phyloP scores from a whole-genome alignment of 139 green algal species.

The Desmodesmus armatus region DNA sequence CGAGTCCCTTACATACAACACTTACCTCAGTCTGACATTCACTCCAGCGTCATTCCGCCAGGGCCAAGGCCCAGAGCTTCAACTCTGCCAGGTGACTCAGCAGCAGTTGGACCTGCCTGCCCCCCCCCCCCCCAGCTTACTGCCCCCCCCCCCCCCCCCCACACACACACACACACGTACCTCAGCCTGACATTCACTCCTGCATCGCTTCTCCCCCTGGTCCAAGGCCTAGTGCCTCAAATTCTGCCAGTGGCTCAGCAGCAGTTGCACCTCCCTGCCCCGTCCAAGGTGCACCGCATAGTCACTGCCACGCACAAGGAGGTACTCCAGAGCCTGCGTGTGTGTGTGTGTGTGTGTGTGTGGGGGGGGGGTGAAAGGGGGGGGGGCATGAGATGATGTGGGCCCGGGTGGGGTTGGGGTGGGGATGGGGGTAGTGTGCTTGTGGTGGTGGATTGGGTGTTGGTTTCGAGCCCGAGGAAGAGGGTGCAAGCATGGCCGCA shows the following conservation, averaged over 20 bases:
- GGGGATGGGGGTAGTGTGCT: no score
- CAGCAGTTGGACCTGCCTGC: no score
- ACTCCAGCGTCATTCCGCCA: slow-evolving; percentile 81
- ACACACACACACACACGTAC: slow-evolving; percentile 15
- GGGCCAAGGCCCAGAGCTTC: no score
- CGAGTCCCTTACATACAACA: not conserved
- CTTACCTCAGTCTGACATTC: slow-evolving; percentile 88
- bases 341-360: no score
- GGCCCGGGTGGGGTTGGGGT: no score
- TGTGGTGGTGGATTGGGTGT: no score
- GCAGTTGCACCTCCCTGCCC: slow-evolving; percentile 48
- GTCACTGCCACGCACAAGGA: slow-evolving; percentile 72
- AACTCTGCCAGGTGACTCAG: no score
- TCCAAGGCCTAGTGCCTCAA: slow-evolving; percentile 76
- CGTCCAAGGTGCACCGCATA: slow-evolving; percentile 56
- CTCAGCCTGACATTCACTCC: slow-evolving; percentile 91
- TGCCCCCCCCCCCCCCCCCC: no score
- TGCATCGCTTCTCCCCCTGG: slow-evolving; percentile 78
- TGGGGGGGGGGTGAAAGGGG: no score
- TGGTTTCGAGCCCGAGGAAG: no score
- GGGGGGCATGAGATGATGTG: no score
- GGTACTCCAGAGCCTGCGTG: slow-evolving; percentile 90
- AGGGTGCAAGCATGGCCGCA: no score
- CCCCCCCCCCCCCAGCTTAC: not conserved
- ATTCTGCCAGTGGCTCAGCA: slow-evolving; percentile 78